A percentile compares a stretch with the other conserved stretches of the same genome.
These are phyloP conservation scores for Neonectria punicea DNA, from an alignment of 2,329 filamentous ascomycete genomes.

Conservation along the genomic window DNA sequence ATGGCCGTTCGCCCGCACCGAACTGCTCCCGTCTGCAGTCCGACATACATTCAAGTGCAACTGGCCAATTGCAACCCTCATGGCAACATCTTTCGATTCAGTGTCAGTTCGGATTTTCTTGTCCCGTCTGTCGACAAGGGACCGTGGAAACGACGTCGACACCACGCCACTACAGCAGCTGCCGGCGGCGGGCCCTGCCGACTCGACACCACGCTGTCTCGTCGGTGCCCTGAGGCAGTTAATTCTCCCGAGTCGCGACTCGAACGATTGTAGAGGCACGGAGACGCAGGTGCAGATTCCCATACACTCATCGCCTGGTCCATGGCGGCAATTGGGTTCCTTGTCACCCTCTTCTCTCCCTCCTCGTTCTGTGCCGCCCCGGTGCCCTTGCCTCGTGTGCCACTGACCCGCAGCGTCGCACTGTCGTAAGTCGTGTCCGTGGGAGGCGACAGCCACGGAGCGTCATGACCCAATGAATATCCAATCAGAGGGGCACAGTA, in stretches of 20 bases:
- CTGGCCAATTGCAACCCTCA: not conserved
- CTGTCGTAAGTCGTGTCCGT: not conserved
- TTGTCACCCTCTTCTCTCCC: not conserved
- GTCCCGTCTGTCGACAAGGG: not conserved
- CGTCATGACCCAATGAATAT: not conserved
- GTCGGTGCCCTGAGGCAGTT: not conserved
- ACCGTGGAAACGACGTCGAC: not conserved
- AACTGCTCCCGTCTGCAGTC: too few species aligned
- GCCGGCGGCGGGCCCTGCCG: slow-evolving; percentile 2
- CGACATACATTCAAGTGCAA: not conserved
- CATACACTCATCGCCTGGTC: not conserved
- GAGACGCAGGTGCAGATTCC: not conserved
- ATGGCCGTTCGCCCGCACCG: not conserved
- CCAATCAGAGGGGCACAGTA: not conserved
- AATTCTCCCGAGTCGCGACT: not conserved
- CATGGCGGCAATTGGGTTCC: not conserved
- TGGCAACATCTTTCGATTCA: not conserved
- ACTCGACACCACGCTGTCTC: not conserved
- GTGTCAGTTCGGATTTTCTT: not conserved
- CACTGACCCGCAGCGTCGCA: not conserved
- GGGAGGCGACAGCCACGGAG: not conserved
- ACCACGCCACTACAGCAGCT: slow-evolving; percentile 3
- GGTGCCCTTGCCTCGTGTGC: not conserved
- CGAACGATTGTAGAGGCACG: not conserved
- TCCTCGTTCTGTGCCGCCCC: not conserved